Conservation (phyloP, 495 filamentous ascomycete genomes). For the Hypoxylon subgilvum region DNA sequence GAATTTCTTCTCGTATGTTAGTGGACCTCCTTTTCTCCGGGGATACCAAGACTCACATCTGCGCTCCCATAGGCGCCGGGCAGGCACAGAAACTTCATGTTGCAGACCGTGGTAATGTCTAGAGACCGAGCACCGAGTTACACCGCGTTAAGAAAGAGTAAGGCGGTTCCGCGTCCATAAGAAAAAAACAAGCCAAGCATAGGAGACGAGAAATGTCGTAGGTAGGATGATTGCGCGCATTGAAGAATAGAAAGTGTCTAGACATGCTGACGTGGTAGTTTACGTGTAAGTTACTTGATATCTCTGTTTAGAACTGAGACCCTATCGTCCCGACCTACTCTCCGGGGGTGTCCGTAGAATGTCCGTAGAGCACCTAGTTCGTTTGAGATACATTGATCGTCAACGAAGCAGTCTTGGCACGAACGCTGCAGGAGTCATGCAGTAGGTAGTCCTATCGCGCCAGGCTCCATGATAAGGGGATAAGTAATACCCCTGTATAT, state of each 20-base stretch:
- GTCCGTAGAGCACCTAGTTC: constrained; percentile 11
- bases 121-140: constrained; percentile 28
- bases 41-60: constrained; percentile 49
- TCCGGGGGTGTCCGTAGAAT: constrained; percentile 25
- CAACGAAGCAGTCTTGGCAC: constrained; percentile 25
- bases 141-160: constrained; percentile 14
- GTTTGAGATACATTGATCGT: constrained; percentile 35
- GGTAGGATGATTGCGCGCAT: constrained; percentile 26
- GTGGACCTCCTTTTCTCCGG: background rate
- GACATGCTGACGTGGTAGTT: constrained; percentile 32
- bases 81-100: constrained; percentile 53
- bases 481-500: constrained; percentile 6
- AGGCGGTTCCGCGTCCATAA: constrained; percentile 28
- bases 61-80: constrained; percentile 58
- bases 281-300: constrained; percentile 39
- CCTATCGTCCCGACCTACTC: constrained; percentile 12
- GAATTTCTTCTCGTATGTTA: constrained; percentile 54
- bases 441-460: constrained; percentile 29
- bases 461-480: constrained; percentile 19
- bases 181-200: constrained; percentile 31
- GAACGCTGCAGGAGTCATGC: constrained; percentile 26
- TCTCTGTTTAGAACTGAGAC: constrained; percentile 32
- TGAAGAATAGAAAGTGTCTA: constrained; percentile 24
- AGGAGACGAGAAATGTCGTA: background rate
- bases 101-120: constrained; percentile 21